These are phyloP conservation scores for Serendipita sp. DNA, from an alignment of 768 basidiomycete genomes.

Conservation along the genomic window DNA sequence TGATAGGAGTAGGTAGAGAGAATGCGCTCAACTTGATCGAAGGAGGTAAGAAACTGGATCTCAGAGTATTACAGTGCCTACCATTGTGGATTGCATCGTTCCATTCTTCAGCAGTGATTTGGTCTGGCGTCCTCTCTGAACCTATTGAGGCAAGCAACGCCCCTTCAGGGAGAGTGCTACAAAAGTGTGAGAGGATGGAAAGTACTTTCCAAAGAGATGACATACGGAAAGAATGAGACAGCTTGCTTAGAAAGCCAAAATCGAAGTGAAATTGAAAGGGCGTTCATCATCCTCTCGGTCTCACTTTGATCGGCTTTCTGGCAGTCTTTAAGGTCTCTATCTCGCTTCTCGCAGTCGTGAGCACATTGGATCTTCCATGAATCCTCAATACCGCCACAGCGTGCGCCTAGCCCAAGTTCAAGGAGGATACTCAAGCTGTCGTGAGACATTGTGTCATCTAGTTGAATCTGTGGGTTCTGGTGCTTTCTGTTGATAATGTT, in stretches of 20 bases:
- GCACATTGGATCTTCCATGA: background rate
- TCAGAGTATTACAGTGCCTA: too few relatives aligned
- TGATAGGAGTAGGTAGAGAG: too few relatives aligned
- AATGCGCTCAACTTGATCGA: too few relatives aligned
- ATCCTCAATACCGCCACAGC: background rate
- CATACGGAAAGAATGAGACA: background rate
- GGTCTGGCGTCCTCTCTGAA: too few relatives aligned
- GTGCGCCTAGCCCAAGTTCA: constrained; percentile 14
- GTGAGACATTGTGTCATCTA: constrained; percentile 9
- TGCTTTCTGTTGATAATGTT: background rate
- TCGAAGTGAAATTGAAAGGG: background rate
- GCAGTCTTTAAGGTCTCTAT: background rate
- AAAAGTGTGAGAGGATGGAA: too few relatives aligned
- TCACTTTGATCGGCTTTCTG: background rate
- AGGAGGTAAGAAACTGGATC: too few relatives aligned
- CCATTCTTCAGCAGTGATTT: too few relatives aligned
- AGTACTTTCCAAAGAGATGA: too few relatives aligned
- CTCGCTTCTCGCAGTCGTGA: background rate
- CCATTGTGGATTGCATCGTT: too few relatives aligned
- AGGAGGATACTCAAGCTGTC: constrained; percentile 19
- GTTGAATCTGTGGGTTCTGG: background rate
- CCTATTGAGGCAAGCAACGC: too few relatives aligned
- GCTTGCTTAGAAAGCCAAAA: background rate
- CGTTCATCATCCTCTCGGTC: background rate
- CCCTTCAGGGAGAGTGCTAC: too few relatives aligned